A percentile compares a stretch with the other conserved stretches of the same genome.
Evolutionary conservation across 768 basidiomycete species (phyloP).

Genomic region (Hydnomerulius pinastri): DNA sequence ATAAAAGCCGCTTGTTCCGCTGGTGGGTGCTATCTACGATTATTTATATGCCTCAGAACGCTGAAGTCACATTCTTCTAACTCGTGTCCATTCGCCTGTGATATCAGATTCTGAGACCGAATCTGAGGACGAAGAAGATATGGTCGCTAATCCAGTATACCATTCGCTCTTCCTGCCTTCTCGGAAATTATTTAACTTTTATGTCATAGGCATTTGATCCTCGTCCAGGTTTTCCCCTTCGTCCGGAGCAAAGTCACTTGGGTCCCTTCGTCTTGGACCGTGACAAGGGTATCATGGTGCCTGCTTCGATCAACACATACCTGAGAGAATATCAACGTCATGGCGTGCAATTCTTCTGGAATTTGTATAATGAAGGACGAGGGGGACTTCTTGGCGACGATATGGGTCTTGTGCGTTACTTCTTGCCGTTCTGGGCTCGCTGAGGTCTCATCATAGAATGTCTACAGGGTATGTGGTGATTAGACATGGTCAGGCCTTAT

Average conservation of each 20-base stretch:
- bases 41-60: constrained; percentile 5
- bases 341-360: constrained; percentile 81
- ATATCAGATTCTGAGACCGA: constrained; percentile 43
- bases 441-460: neutral
- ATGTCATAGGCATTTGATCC: constrained; percentile 40
- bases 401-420: constrained; percentile 73
- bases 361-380: constrained; percentile 60
- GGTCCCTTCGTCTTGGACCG: constrained; percentile 55
- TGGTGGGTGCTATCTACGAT: constrained; percentile 21
- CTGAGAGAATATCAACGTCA: constrained; percentile 91
- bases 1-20: constrained; percentile 5
- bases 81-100: constrained; percentile 1
- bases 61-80: neutral
- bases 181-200: neutral
- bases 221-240: constrained; percentile 57
- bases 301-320: constrained; percentile 76
- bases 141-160: constrained; percentile 33
- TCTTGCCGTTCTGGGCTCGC: neutral
- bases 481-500: constrained; percentile 1
- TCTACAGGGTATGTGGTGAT: constrained; percentile 27
- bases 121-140: constrained; percentile 40
- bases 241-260: constrained; percentile 40
- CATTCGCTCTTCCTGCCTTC: neutral
- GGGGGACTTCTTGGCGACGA: constrained; percentile 94
- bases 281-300: constrained; percentile 50